These are phyloP conservation scores for Monocercomonoides exilis DNA, from an alignment of 78 protist genomes.

Conservation along the genomic window DNA sequence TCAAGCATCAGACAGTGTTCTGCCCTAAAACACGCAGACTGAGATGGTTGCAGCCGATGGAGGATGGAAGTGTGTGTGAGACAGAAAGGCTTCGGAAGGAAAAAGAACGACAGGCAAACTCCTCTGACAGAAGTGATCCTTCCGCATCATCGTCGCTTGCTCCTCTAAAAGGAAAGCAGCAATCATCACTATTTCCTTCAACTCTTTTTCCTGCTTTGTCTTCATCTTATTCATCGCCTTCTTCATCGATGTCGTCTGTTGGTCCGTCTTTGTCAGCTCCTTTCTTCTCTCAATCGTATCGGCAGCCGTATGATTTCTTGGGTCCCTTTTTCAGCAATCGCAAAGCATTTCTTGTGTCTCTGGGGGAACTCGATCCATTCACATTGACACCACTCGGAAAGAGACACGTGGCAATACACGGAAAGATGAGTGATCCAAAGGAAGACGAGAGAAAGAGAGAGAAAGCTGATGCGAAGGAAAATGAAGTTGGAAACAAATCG, in stretches of 20 bases:
- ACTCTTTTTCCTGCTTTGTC: no score
- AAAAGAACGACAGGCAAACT: no score
- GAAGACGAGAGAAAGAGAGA: no score
- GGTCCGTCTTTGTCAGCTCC: background rate
- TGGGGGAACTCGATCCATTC: background rate
- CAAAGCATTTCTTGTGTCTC: background rate
- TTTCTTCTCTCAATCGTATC: background rate
- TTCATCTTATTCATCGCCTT: no score
- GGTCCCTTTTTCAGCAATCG: background rate
- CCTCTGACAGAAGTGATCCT: background rate
- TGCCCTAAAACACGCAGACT: background rate
- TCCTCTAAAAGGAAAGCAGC: no score
- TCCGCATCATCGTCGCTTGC: background rate
- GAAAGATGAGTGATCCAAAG: no score
- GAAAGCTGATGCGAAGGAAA: no score
- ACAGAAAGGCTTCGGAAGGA: no score
- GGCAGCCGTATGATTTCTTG: background rate
- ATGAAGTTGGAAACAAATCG: no score
- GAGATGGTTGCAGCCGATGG: background rate
- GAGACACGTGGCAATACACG: no score
- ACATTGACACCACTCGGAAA: background rate
- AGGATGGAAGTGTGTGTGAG: no score
- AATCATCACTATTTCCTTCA: no score
- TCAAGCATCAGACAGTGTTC: conserved; percentile 19
- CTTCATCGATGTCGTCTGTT: background rate